These are phyloP conservation scores for Pilobolus umbonatus DNA, from an alignment of 192 early-diverging fungal species.

Conservation along the genomic window DNA sequence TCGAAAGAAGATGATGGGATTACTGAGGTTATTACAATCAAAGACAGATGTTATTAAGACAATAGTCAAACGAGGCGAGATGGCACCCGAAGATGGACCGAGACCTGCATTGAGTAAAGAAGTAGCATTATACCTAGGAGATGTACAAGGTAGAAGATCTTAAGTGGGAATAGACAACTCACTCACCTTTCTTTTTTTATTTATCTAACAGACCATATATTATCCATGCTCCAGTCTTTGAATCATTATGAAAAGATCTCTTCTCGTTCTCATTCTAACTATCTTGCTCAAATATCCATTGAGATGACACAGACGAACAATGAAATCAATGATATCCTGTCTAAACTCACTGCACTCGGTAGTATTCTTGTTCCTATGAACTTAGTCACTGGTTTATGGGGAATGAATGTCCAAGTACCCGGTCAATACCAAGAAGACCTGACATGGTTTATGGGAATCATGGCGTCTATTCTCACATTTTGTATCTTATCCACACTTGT, in stretches of 20 bases:
- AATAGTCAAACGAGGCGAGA: conserved; percentile 63
- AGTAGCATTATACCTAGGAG: conserved; percentile 71
- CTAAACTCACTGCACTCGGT: conserved; percentile 47
- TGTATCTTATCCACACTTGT: conserved; percentile 23
- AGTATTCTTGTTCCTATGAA: conserved; percentile 61
- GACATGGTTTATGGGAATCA: conserved; percentile 29
- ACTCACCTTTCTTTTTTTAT: not conserved
- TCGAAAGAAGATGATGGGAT: conserved; percentile 66
- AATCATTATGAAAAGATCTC: conserved; percentile 75
- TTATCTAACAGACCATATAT: conserved; percentile 54
- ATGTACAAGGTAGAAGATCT: conserved; percentile 53
- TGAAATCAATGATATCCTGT: conserved; percentile 52
- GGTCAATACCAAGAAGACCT: conserved; percentile 37
- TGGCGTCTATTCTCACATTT: conserved; percentile 28
- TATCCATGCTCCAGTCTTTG: conserved; percentile 75
- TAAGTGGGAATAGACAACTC: not conserved
- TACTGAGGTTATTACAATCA: conserved; percentile 61
- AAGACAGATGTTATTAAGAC: conserved; percentile 77
- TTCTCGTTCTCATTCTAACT: conserved; percentile 68
- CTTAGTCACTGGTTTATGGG: conserved; percentile 58
- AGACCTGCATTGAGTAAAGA: conserved; percentile 44
- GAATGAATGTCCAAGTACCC: conserved; percentile 65
- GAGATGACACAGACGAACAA: conserved; percentile 64
- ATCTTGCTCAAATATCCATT: conserved; percentile 71
- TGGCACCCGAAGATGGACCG: conserved; percentile 12